Base-by-base conservation (phyloP, 1,139 yeast species). In the Taphrina wiesneri region DNA sequence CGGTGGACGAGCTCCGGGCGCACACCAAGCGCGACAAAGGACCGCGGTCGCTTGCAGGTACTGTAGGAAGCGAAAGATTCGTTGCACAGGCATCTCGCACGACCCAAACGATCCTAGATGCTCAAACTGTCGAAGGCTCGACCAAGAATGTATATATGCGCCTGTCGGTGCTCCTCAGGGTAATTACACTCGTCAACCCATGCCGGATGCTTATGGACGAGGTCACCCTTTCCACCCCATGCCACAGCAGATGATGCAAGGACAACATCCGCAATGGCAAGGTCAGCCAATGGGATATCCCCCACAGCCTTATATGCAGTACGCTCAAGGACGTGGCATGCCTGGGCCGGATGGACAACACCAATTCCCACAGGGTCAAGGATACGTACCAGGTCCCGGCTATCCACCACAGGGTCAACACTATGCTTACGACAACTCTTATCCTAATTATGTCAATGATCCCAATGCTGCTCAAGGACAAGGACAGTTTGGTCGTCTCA, bases 21-120 rank as follows among this genome's bases (percentile, higher is more conserved):
- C 79, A 19, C 75, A 76, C 59, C 83, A 83, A 21, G 67, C 69
- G 47, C 69, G 68, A 15, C 68, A 65, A 28, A 59, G 69, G n/a
- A 66, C 64, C 11, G 67, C 63, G 3, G 67, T 65, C 21, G 67
- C 67, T 2, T 65, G 67, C 26, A 56, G 64, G 3, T 62, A 62
- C 9, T 65, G 67, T 25, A 21, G 67, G 2, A 56, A 62, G 51
- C 67, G 67, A 21, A 65, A 65, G 64, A 65, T 65, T 17, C 41
- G 67, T 6, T 65, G 67, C 32, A 60, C 67, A 1, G 67, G 67
- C 0, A 60, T 60, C 51, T 60, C 64, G 28, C 64, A 60, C 51
- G 64, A 49, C 11, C 51, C 57, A 19, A 51, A 51, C 36, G 64
- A 60, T 26, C 64, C 64, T 3, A 49, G 57, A 25, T 60, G 64